Conservation (phyloP, 2,329 filamentous ascomycete genomes). For the Trematosphaeria pertusa region DNA sequence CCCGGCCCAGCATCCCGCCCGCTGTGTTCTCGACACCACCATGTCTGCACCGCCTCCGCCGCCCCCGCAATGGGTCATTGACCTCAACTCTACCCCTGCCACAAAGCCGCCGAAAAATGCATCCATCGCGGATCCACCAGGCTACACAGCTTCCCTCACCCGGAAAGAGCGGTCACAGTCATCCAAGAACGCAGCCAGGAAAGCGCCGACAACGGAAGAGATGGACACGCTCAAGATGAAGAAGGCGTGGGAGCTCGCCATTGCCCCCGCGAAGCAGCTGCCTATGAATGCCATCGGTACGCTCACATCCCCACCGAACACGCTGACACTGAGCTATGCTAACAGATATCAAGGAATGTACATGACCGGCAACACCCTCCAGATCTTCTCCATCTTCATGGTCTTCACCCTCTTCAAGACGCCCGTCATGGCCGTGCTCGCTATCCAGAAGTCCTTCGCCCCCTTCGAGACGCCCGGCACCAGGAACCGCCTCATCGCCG, state of each 20-base stretch:
- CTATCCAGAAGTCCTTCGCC: constrained; percentile 86
- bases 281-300: constrained; percentile 96
- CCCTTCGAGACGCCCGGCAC: constrained; percentile 87
- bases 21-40: neutral
- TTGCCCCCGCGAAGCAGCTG: constrained; percentile 89
- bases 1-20: too few relatives aligned
- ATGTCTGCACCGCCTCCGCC: constrained; percentile 46
- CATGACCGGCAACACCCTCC: constrained; percentile 97
- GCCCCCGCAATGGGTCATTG: constrained; percentile 80
- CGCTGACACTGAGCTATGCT: neutral
- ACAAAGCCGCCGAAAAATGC: constrained; percentile 70
- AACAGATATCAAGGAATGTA: constrained; percentile 72
- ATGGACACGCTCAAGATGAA: constrained; percentile 97
- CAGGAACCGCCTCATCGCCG: constrained; percentile 73
- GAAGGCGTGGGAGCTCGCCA: constrained; percentile 97
- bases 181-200: constrained; percentile 58
- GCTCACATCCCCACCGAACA: constrained; percentile 8
- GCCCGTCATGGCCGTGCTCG: constrained; percentile 82
- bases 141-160: constrained; percentile 67
- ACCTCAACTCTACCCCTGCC: constrained; percentile 74
- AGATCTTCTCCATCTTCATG: constrained; percentile 99
- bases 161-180: constrained; percentile 47
- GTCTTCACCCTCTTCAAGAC: constrained; percentile 99
- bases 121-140: constrained; percentile 83
- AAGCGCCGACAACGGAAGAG: constrained; percentile 77